Evolutionary conservation across 305 asterid species (phyloP).

Genomic region (Plantago rigida): DNA sequence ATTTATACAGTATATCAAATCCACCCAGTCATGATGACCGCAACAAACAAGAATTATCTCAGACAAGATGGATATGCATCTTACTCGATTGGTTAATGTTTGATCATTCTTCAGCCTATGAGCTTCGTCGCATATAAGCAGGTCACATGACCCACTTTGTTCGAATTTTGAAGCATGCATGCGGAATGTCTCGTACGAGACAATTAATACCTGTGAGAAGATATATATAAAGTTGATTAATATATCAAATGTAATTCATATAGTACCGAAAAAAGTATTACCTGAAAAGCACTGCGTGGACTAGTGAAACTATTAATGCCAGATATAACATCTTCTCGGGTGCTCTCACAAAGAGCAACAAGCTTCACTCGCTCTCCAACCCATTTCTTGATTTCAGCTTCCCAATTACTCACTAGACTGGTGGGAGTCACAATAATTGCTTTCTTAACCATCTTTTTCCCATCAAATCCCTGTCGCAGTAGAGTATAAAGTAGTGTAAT

Average conservation of each 20-base stretch:
- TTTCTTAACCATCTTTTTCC: slow-evolving; percentile 78
- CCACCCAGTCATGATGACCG: slow-evolving; percentile 21
- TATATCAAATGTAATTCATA: slow-evolving; percentile 21
- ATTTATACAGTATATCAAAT: slow-evolving; percentile 28
- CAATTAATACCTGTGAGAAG: slow-evolving; percentile 62
- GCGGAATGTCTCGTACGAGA: slow-evolving; percentile 95
- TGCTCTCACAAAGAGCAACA: slow-evolving; percentile 90
- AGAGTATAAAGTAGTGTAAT: slow-evolving; percentile 85
- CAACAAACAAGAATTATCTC: slow-evolving; percentile 23
- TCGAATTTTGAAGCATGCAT: slow-evolving; percentile 79
- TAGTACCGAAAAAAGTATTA: slow-evolving; percentile 24
- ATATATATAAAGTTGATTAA: slow-evolving; percentile 13
- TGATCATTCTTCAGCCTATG: slow-evolving; percentile 95
- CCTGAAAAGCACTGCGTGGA: slow-evolving; percentile 53
- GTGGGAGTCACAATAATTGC: slow-evolving; percentile 94
- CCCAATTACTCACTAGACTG: slow-evolving; percentile 96
- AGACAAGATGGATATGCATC: slow-evolving; percentile 29
- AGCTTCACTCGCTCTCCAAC: slow-evolving; percentile 88
- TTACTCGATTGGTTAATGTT: slow-evolving; percentile 89
- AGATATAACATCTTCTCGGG: slow-evolving; percentile 75
- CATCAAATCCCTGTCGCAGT: slow-evolving; percentile 84
- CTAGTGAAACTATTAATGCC: slow-evolving; percentile 66
- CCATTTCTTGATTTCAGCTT: slow-evolving; percentile 94
- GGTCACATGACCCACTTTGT: slow-evolving; percentile 75
- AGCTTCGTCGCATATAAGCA: slow-evolving; percentile 97